phyloP scores from a whole-genome alignment of 176 grass and related monocot genomes.

The Melocanna baccifera region DNA sequence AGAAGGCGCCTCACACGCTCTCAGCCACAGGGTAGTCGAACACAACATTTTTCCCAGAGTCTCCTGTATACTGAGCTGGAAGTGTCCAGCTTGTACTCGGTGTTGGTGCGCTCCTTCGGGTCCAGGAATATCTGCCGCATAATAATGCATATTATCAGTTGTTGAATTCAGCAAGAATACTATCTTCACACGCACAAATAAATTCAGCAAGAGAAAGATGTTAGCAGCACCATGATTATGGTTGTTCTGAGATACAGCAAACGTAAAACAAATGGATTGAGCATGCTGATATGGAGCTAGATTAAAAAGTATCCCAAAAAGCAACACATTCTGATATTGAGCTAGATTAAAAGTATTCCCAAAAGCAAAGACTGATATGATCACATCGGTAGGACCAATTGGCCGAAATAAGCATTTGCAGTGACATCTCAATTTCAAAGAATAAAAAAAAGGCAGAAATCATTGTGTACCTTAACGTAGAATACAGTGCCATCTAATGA shows the following conservation, averaged over 20 bases:
- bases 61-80: slow-evolving; percentile 60
- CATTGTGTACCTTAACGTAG: neutral
- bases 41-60: slow-evolving; percentile 61
- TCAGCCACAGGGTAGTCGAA: slow-evolving; percentile 40
- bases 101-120: slow-evolving; percentile 73
- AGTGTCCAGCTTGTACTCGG: slow-evolving; percentile 59
- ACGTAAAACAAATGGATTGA: neutral
- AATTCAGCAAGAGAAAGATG: neutral
- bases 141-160: neutral
- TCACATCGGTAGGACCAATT: neutral
- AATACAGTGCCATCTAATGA: neutral
- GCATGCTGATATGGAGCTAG: neutral
- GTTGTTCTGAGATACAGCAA: neutral
- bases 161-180: slow-evolving; percentile 1
- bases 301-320: no score
- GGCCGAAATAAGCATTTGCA: neutral
- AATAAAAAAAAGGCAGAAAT: neutral
- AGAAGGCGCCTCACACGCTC: slow-evolving; percentile 1
- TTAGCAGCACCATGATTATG: neutral
- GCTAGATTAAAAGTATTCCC: no score
- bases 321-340: no score
- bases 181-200: neutral
- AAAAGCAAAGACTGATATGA: neutral
- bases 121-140: slow-evolving; percentile 60
- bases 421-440: neutral